These are phyloP conservation scores for Cryptococcus neoformans DNA, from an alignment of 1,284 basidiomycete genomes.

Conservation along the genomic window DNA sequence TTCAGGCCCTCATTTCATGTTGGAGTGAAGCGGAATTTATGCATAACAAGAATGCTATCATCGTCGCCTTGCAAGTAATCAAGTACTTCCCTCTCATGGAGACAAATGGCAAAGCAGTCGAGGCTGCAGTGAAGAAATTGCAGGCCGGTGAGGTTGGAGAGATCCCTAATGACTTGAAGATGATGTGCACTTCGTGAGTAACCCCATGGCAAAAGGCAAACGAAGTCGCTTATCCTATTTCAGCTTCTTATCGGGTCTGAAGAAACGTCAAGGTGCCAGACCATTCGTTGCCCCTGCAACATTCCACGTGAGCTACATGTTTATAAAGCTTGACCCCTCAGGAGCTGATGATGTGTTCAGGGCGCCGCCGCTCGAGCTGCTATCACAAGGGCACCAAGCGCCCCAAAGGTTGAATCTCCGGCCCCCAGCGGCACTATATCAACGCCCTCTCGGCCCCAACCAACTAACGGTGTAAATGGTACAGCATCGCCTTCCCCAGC, in stretches of 20 bases:
- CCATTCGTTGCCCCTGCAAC: slow-evolving; percentile 21
- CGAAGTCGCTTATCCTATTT: background rate
- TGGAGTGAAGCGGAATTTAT: slow-evolving; percentile 66
- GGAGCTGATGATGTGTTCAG: background rate
- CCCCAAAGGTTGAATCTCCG: no score
- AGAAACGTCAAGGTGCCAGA: slow-evolving; percentile 22
- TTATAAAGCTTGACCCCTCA: no score
- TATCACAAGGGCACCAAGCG: background rate
- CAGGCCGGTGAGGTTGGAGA: slow-evolving; percentile 19
- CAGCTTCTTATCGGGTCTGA: slow-evolving; percentile 32
- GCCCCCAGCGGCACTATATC: no score
- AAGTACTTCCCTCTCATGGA: slow-evolving; percentile 76
- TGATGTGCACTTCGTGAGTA: slow-evolving; percentile 24
- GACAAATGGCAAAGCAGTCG: slow-evolving; percentile 56
- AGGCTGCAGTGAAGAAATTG: slow-evolving; percentile 64
- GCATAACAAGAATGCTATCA: slow-evolving; percentile 89
- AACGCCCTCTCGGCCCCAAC: no score
- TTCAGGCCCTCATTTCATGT: slow-evolving; percentile 51
- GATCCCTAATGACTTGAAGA: slow-evolving; percentile 33
- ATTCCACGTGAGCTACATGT: slow-evolving; percentile 21
- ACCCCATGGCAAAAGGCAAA: no score
- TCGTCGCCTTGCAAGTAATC: slow-evolving; percentile 83
- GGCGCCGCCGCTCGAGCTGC: slow-evolving; percentile 9
- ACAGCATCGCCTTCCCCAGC: slow-evolving; percentile 10
- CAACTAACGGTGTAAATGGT: no score